A percentile compares a stretch with the other conserved stretches of the same genome.
Conservation (phyloP, 169 alveolate genomes). For the Cryptosporidium bovis region DNA sequence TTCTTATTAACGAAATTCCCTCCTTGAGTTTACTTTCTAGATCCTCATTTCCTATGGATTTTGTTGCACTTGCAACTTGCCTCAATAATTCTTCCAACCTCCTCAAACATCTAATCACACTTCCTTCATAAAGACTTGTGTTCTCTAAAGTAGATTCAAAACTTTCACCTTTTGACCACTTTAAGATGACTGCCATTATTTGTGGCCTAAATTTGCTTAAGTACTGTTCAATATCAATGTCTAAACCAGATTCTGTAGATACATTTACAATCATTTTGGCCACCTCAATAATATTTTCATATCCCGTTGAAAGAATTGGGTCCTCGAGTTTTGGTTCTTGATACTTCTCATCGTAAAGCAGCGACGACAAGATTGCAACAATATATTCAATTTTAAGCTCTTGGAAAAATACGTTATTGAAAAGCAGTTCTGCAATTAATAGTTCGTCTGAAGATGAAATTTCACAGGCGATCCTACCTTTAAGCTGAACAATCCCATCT, state of each 20-base stretch:
- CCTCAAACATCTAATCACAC: conserved; percentile 93
- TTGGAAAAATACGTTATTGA: conserved; percentile 92
- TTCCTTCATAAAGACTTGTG: conserved; percentile 97
- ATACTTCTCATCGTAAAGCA: conserved; percentile 91
- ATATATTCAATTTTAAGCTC: conserved; percentile 91
- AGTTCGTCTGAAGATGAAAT: conserved; percentile 98
- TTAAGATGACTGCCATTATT: conserved; percentile 92
- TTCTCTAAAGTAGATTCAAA: conserved; percentile 92
- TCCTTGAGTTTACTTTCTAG: conserved; percentile 92
- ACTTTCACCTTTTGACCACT: conserved; percentile 97
- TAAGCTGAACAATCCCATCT: conserved; percentile 91
- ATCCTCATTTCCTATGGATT: conserved; percentile 94
- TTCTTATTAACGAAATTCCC: conserved; percentile 91
- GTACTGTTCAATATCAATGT: conserved; percentile 89
- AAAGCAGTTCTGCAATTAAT: conserved; percentile 94
- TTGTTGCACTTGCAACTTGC: conserved; percentile 96
- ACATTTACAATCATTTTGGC: conserved; percentile 84
- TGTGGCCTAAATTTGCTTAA: conserved; percentile 92
- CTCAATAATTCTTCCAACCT: conserved; percentile 98
- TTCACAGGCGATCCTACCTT: conserved; percentile 98
- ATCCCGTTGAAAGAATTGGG: conserved; percentile 76
- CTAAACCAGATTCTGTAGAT: conserved; percentile 80
- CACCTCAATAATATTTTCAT: conserved; percentile 73
- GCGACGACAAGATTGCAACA: conserved; percentile 93
- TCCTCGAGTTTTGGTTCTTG: conserved; percentile 76